These are phyloP conservation scores for Botrytis elliptica DNA, from an alignment of 2,329 filamentous ascomycete species.

Conservation along the genomic window DNA sequence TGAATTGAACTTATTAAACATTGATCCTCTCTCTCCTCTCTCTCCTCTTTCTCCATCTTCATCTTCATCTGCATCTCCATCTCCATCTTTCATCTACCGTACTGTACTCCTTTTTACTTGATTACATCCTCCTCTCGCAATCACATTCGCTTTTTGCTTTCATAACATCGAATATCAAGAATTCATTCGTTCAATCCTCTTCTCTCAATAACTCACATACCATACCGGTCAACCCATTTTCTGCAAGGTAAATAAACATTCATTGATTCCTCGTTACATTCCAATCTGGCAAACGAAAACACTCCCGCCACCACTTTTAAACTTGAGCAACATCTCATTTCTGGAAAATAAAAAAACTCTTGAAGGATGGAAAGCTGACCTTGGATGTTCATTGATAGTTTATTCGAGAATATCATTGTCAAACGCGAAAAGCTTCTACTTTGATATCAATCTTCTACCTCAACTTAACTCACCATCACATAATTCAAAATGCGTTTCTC, in stretches of 20 bases:
- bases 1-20: neutral
- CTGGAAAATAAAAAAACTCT: neutral
- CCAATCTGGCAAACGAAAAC: conserved; percentile 9
- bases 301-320: conserved; percentile 21
- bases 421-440: neutral
- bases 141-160: conserved; percentile 15
- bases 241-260: conserved; percentile 18
- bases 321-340: conserved; percentile 15
- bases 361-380: neutral
- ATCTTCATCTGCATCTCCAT: neutral
- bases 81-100: neutral
- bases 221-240: neutral
- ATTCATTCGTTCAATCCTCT: neutral
- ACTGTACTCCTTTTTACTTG: neutral
- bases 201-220: neutral
- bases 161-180: neutral
- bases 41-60: neutral
- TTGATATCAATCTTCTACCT: neutral
- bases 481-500: conserved; percentile 52
- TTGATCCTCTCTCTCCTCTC: neutral
- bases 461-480: neutral
- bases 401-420: neutral
- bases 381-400: neutral
- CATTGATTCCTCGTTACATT: conserved; percentile 21
- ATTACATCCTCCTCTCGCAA: neutral